Percentiles rank a stretch among this genome's conserved stretches.
phyloP scores from a whole-genome alignment of 192 early-diverging fungal genomes.

The Mortierella hygrophila region DNA sequence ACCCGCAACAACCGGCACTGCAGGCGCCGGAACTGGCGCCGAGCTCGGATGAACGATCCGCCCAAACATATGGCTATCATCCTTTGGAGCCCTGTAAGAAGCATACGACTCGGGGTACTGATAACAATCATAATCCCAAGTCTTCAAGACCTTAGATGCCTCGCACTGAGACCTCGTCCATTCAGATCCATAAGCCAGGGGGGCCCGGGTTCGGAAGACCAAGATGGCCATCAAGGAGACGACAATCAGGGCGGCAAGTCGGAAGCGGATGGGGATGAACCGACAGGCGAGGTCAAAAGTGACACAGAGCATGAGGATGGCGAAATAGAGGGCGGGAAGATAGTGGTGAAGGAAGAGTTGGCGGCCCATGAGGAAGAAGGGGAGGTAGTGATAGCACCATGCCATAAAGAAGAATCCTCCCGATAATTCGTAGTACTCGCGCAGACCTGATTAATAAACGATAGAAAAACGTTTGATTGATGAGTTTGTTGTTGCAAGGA shows the following conservation, averaged over 20 bases:
- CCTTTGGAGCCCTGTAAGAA: slow-evolving; percentile 4
- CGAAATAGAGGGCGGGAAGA: slow-evolving; percentile 91
- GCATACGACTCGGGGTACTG: slow-evolving; percentile 34
- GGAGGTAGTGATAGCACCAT: slow-evolving; percentile 91
- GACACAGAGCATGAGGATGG: slow-evolving; percentile 79
- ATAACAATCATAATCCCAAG: slow-evolving; percentile 90
- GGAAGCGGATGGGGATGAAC: slow-evolving; percentile 66
- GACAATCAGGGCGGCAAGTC: slow-evolving; percentile 60
- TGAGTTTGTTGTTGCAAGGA: too few species aligned
- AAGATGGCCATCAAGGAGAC: slow-evolving; percentile 70
- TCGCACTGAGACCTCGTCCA: slow-evolving; percentile 85
- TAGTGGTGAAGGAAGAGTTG: slow-evolving; percentile 96
- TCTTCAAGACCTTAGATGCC: slow-evolving; percentile 80
- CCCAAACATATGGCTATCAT: slow-evolving; percentile 5
- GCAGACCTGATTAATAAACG: slow-evolving; percentile 52
- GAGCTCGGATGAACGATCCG: slow-evolving; percentile 17
- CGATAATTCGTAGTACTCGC: slow-evolving; percentile 66
- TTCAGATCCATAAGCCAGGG: slow-evolving; percentile 83
- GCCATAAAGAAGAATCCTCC: slow-evolving; percentile 78
- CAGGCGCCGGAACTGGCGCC: not conserved
- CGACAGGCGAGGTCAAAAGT: slow-evolving; percentile 82
- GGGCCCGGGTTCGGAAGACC: slow-evolving; percentile 78
- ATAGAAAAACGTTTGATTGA: not conserved
- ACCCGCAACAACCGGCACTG: not conserved
- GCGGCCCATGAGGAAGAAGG: slow-evolving; percentile 92